Base-by-base conservation (phyloP, 441 rosid species). In the Gossypium schwendimanii region DNA sequence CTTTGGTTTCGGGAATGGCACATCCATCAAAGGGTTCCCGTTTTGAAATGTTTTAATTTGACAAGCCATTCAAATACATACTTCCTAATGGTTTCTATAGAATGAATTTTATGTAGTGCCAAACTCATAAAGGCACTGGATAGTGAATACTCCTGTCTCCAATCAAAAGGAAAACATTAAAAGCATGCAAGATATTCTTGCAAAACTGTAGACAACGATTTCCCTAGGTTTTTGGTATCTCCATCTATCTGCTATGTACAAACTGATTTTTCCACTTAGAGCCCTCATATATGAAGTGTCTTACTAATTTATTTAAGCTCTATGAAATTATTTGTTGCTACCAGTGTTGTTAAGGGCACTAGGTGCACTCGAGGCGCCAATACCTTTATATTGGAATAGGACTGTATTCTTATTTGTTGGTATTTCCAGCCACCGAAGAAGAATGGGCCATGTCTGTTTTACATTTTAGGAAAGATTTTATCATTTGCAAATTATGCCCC, bases 11-110 rank as follows among this genome's bases (percentile, higher is more conserved):
- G 26, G 50, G 33, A 53, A 18, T 53, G 33, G 20, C 17, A 11
- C 14, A 28, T 18, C 49, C 18, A 12, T 31, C 62, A 53, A 31
- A 53, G 28, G 33, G 33, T 69, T 33, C 18, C 11, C 2, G 55
- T 15, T 69, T 69, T 69, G 31, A 49, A 67, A 67, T 67, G 58
- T 50, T 54, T 54, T 55, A 20, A 49, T 41, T 63, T 50, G 58
- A 26, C 44, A 24, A 49, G 28, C 59, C 23, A 24, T 23, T 67
- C 11, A 2, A 2, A 21, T 24, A 4, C 10, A 26, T 53, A 31
- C 49, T 3, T 69, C 62, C 50, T 31, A 33, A 9, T 54, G 49
- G 12, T 26, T 6, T 69, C 21, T 53, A 53, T 33, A 69, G 52
- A 50, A 28, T 67, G 45, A 23, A 21, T 65, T 65, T n/a, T 67